Base-by-base conservation (phyloP, 1,139 yeast species). In the Suhomyces bolitotheri region DNA sequence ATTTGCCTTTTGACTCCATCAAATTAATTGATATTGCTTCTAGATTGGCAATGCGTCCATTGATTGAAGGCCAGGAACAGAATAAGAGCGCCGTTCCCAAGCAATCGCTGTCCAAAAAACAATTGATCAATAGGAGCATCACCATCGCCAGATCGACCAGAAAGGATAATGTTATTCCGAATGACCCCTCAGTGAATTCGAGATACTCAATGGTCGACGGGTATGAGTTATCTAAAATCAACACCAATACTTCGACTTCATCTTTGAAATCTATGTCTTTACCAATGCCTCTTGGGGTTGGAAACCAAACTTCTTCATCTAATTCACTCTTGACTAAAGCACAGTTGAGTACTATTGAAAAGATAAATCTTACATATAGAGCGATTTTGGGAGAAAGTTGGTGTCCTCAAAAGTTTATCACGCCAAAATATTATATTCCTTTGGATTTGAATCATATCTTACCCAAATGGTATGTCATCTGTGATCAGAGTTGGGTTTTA, bases 1-100 rank as follows among this genome's bases (percentile, higher is more conserved):
- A 60, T 39, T 63, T 83, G 39, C 92, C 90, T 1, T 60, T 80
- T 16, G 90, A 83, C 46, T 68, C 85, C 3, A 76, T 78, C 57
- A 71, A 64, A 40, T 60, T 84, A 39, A 65, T 83, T 26, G 87
- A 80, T 41, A 61, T 76, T 6, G 82, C 85, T 2, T 80, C 89
- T 0, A 75, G 63, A 50, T 59, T 84, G 29, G 62, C 72, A 7
- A 56, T 68, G 7, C 58, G 40, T 28, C 71, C 71, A 15, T 49
- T 62, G 23, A 54, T 62, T 20, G 71, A 65, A 41, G 54, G 50
- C 12, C 37, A 35, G 13, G 35, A 39, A 8, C 23, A 25, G 4
- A 26, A 22, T 12, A 16, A 31, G 16, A 35, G 28, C 43, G 16
- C 49, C 47, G n/a, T n/a, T n/a, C n/a, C n/a, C n/a, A 24, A 42